These are phyloP conservation scores for Anthostomella pinea DNA, from an alignment of 2,329 filamentous ascomycete genomes.

Conservation along the genomic window DNA sequence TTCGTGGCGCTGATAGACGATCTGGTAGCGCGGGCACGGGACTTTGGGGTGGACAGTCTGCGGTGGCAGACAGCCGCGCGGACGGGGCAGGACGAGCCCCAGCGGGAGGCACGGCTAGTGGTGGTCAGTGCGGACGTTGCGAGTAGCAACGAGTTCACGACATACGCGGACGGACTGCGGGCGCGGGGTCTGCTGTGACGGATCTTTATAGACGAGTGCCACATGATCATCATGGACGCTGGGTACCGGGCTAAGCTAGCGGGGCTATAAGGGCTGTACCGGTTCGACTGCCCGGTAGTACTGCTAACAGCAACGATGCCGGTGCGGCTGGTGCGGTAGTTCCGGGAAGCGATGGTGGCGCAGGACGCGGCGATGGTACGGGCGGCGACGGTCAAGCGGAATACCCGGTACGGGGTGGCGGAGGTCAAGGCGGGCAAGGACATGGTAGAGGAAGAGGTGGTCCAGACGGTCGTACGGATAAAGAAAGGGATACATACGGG, in stretches of 20 bases:
- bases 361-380: neutral
- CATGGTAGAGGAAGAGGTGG: too few relatives aligned
- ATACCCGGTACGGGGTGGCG: too few relatives aligned
- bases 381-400: neutral
- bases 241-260: too few relatives aligned
- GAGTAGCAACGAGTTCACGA: constrained; percentile 1
- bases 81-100: neutral
- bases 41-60: neutral
- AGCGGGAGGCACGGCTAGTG: neutral
- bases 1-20: too few relatives aligned
- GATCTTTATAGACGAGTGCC: constrained; percentile 5
- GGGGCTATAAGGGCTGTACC: too few relatives aligned
- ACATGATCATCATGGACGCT: constrained; percentile 3
- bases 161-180: constrained; percentile 1
- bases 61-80: neutral
- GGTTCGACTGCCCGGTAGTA: constrained; percentile 2
- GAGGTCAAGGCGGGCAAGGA: too few relatives aligned
- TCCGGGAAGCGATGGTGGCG: constrained; percentile 1
- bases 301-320: constrained; percentile 4
- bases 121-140: constrained; percentile 1
- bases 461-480: too few relatives aligned
- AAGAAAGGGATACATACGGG: neutral
- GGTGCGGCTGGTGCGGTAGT: constrained; percentile 1
- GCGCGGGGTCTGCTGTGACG: neutral
- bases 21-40: neutral